phyloP scores from a whole-genome alignment of 768 basidiomycete genomes.

The Cyclocybe aegerita region DNA sequence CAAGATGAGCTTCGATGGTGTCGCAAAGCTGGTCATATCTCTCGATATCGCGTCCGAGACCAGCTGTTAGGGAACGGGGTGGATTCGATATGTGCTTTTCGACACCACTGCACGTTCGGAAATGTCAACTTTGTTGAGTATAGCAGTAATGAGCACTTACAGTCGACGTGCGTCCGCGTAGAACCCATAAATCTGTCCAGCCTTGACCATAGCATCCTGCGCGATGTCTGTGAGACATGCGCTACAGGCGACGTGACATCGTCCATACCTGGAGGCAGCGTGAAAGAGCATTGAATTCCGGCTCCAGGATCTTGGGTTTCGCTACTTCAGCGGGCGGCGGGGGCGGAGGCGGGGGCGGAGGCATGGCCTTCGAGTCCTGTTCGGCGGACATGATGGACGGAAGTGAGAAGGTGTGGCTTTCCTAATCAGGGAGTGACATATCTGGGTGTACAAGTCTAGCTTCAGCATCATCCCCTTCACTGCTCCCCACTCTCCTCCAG shows the following conservation, averaged over 20 bases:
- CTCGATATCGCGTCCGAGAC: constrained; percentile 73
- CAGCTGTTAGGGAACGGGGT: constrained; percentile 60
- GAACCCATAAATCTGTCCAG: constrained; percentile 70
- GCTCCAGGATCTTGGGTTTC: constrained; percentile 49
- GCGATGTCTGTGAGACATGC: constrained; percentile 12
- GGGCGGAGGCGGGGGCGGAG: constrained; percentile 44
- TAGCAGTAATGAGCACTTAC: constrained; percentile 38
- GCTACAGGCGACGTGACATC: neutral
- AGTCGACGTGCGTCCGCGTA: constrained; percentile 64
- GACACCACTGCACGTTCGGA: constrained; percentile 47
- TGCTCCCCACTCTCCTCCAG: neutral
- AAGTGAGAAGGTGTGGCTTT: too few relatives aligned
- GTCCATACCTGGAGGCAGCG: constrained; percentile 53
- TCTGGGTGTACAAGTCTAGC: too few relatives aligned
- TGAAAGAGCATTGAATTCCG: constrained; percentile 62
- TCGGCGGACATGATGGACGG: constrained; percentile 2
- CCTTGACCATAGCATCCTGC: constrained; percentile 66
- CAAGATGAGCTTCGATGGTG: constrained; percentile 70
- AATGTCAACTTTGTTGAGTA: neutral
- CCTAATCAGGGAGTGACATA: too few relatives aligned
- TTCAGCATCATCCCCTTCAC: neutral
- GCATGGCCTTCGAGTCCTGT: constrained; percentile 42
- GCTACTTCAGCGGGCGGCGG: constrained; percentile 48
- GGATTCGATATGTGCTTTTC: constrained; percentile 57
- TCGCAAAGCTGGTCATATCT: constrained; percentile 82